Evolutionary conservation across 306 rosid genomes (phyloP).

Genomic region (Inga leiocalycina): DNA sequence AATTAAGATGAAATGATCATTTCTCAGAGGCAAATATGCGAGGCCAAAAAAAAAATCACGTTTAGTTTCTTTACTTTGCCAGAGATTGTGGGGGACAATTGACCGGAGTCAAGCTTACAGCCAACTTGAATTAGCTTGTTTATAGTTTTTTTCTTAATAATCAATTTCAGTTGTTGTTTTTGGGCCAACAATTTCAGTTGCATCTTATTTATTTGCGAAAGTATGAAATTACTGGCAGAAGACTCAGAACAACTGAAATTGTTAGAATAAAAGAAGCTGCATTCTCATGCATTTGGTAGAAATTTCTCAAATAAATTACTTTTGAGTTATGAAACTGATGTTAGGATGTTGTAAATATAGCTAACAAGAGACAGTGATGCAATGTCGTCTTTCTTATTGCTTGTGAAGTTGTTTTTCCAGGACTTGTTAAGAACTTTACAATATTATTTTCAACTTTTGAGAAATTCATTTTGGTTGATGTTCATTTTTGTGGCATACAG

Average conservation of each 20-base stretch:
- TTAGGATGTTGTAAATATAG: slow-evolving; percentile 2
- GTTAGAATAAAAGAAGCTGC: neutral
- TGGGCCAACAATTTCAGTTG: neutral
- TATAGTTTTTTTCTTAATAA: neutral
- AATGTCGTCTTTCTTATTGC: slow-evolving; percentile 3
- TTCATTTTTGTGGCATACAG: slow-evolving; percentile 34
- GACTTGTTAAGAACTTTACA: slow-evolving; percentile 8
- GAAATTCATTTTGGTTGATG: slow-evolving; percentile 12
- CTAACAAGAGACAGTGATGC: slow-evolving; percentile 1
- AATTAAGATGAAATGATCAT: neutral
- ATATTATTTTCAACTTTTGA: neutral
- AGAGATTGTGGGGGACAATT: neutral
- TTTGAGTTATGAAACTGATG: neutral
- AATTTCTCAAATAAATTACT: neutral
- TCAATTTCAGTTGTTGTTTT: too few species aligned
- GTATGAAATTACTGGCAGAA: neutral
- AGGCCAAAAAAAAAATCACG: neutral
- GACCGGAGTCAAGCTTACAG: neutral
- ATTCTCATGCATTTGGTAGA: neutral
- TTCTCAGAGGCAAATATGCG: neutral
- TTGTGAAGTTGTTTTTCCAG: neutral
- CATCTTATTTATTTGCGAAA: neutral
- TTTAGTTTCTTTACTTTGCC: neutral
- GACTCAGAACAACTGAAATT: neutral
- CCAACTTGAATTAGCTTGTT: neutral